Evolutionary conservation across 371 early-diverging fungal genomes (phyloP), one percentile per base, ranked within the genome.

Genomic region (Blakeslea trispora): DNA sequence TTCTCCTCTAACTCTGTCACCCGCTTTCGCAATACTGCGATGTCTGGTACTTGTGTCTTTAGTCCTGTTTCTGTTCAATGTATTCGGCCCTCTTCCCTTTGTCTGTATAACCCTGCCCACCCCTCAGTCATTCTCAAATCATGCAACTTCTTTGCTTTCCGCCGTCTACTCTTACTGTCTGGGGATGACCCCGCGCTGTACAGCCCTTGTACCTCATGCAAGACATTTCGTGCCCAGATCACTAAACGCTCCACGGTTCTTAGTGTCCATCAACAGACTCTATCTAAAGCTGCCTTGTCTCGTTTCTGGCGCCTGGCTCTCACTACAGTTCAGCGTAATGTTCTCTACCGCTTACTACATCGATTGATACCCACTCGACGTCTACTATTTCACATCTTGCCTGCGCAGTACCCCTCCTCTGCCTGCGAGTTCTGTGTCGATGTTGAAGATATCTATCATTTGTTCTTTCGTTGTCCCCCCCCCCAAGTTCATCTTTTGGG

Each of bases 261-360:
- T 37, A 37, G 9, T 6, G 13, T 37, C 13, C 37, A 37, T 37
- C 37, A 37, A 6, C 37, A 37, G 37, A 14, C 9, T 9, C 9
- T 37, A 2, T 13, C 37, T 2, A 9, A 37, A 13, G 6, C 28
- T 7, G 8, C 11, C 1, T 51, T 24, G 42, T 14, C 15, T 10
- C 52, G 17, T 6, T 51, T 51, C 23, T 42, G 52, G 52, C 23
- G 23, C 9, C 18, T 51, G 13, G 42, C 42, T 8, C 15, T 51
- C n/a, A 39, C 52, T 51, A 39, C 15, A 15, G 42, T 42, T 17
- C 28, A 39, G 22, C 24, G 42, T 13, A 51, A 50, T 22, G 22
- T 42, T n/a, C 21, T 39, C 10, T 51, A 24, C 23, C 52, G 52
- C 17, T 51, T 51, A 23, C 40, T 41, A 5, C 52, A 51, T 40